A percentile compares a stretch with the other conserved stretches of the same genome.
Evolutionary conservation across 495 filamentous ascomycete genomes (phyloP).

Genomic region (Poronia punctata): DNA sequence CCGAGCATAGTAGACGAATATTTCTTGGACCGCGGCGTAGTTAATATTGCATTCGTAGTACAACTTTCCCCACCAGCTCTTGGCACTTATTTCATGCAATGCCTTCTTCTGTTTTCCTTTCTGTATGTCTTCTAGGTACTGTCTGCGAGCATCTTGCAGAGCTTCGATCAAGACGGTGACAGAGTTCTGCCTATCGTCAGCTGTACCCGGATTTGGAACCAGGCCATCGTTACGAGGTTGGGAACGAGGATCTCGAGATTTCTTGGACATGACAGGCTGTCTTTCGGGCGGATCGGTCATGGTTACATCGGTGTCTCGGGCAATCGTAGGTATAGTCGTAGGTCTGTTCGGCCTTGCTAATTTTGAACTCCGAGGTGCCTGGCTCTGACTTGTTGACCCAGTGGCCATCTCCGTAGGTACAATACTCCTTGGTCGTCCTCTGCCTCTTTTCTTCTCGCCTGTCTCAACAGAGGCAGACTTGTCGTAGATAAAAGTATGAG

Average conservation of each 20-base stretch:
- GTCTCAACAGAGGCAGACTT: slow-evolving; percentile 16
- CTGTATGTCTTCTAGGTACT: slow-evolving; percentile 8
- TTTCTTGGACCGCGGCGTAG: slow-evolving; percentile 15
- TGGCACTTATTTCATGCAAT: slow-evolving; percentile 12
- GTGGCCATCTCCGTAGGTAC: slow-evolving; percentile 7
- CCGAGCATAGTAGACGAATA: slow-evolving; percentile 28
- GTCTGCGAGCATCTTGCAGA: slow-evolving; percentile 12
- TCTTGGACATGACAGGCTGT: not conserved
- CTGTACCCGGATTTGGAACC: not conserved
- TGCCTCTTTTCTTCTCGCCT: slow-evolving; percentile 13
- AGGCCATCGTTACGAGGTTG: not conserved
- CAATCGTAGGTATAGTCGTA: slow-evolving; percentile 12
- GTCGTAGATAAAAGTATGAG: slow-evolving; percentile 14
- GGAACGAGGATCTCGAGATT: not conserved
- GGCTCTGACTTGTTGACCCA: slow-evolving; percentile 4
- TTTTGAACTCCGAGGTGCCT: not conserved
- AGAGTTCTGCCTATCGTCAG: not conserved
- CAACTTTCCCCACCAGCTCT: slow-evolving; percentile 18
- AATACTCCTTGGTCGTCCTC: slow-evolving; percentile 7
- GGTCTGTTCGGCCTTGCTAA: slow-evolving; percentile 4
- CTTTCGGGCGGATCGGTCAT: slow-evolving; percentile 8
- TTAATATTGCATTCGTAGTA: slow-evolving; percentile 29
- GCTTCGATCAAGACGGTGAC: slow-evolving; percentile 11
- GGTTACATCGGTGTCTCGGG: slow-evolving; percentile 2
- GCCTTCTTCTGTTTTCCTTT: slow-evolving; percentile 20